Evolutionary conservation across 1,139 yeast genomes (phyloP).

Genomic region (Debaryomycetaceae sp.): DNA sequence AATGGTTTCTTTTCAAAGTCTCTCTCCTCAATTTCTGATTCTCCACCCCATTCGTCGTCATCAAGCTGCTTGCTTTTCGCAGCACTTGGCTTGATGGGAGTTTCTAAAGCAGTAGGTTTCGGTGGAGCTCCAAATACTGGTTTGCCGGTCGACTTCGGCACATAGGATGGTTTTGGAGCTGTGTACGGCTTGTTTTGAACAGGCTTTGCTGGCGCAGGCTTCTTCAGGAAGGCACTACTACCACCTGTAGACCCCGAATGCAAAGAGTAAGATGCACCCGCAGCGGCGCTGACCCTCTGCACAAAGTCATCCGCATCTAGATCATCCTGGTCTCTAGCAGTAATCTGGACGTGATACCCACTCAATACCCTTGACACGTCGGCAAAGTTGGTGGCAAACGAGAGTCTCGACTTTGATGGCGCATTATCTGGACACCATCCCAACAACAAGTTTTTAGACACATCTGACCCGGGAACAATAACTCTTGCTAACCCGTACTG

Average conservation of each 20-base stretch:
- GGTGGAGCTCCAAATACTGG: constrained; percentile 29
- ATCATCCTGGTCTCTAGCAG: constrained; percentile 94
- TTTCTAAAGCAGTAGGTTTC: constrained; percentile 16
- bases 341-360: constrained; percentile 93
- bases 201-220: constrained; percentile 11
- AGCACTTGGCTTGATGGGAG: constrained; percentile 9
- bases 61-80: constrained; percentile 20
- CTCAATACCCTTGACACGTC: constrained; percentile 64
- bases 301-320: constrained; percentile 75
- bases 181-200: constrained; percentile 21
- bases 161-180: constrained; percentile 24
- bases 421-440: constrained; percentile 95
- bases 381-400: constrained; percentile 74
- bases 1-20: constrained; percentile 64
- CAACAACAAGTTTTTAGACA: constrained; percentile 74
- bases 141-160: constrained; percentile 40
- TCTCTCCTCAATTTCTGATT: constrained; percentile 65
- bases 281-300: constrained; percentile 79
- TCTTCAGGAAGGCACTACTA: not conserved
- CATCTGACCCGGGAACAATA: constrained; percentile 85
- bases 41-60: constrained; percentile 66
- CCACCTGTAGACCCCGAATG: constrained; percentile 27
- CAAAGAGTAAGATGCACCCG: constrained; percentile 91
- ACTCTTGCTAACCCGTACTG: constrained; percentile 91
- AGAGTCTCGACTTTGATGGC: constrained; percentile 69